These are phyloP conservation scores for Melanomma pulvis-pyrius DNA, from an alignment of 495 filamentous ascomycete genomes.

Conservation along the genomic window DNA sequence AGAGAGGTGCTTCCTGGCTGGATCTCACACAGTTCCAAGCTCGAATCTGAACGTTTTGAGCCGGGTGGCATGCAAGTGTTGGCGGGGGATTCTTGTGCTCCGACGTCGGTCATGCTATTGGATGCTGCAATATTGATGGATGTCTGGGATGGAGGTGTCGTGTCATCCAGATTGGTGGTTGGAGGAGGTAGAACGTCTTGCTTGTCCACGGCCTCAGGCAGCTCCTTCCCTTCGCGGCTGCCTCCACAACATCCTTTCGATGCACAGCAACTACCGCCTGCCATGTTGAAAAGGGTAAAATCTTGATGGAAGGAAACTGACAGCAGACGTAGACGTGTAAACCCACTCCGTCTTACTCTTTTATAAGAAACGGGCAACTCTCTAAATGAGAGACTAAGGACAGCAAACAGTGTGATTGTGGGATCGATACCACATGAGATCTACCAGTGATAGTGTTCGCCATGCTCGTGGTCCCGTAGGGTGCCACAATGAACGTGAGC, in stretches of 20 bases:
- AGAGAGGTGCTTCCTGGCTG: background rate
- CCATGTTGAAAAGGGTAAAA: background rate
- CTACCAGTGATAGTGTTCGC: background rate
- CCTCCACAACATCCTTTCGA: constrained; percentile 2
- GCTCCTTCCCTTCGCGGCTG: constrained; percentile 1
- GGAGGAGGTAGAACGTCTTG: background rate
- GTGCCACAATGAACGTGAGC: background rate
- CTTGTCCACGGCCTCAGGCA: background rate
- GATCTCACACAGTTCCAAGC: background rate
- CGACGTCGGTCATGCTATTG: background rate
- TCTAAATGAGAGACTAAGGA: background rate
- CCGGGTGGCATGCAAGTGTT: background rate
- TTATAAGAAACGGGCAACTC: background rate
- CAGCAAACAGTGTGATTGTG: background rate
- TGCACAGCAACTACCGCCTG: background rate
- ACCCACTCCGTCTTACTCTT: background rate
- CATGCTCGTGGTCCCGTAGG: background rate
- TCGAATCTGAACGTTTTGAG: background rate
- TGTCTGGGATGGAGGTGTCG: constrained; percentile 3
- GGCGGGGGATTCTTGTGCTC: background rate
- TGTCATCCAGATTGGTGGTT: background rate
- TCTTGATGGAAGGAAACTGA: background rate
- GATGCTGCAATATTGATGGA: constrained; percentile 15
- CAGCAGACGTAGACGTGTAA: background rate
- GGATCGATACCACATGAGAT: background rate